Base-by-base conservation (phyloP, 345 rosid species). In the Theobroma cacao region DNA sequence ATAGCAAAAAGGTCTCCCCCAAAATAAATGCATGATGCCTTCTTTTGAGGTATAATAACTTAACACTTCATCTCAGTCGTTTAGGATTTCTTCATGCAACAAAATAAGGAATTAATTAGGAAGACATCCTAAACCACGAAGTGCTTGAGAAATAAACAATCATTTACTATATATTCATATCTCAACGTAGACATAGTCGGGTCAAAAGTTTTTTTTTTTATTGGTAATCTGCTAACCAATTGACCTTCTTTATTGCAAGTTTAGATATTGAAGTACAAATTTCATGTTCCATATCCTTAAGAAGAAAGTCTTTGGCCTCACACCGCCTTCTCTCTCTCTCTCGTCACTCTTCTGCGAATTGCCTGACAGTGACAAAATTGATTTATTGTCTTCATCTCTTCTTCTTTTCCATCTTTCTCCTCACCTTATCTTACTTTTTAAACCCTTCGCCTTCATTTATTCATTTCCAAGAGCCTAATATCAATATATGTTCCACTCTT, bases 311-410 rank as follows among this genome's bases (percentile, higher is more conserved):
- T 48, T 70, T 18, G 40, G 59, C 41, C 43, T 71, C 41, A 70
- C 48, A 74, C 77, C 69, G 77, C 77, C 34, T 59, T 68, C 76
- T 67, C n/a, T n/a, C 33, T 62, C 30, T 45, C 79, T 59, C 52
- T 69, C 78, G 79, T 78, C 85, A 78, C n/a, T 61, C 79, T 71
- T 70, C 24, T 62, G 17, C 28, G 38, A 31, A 52, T 81, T 66
- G 84, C 84, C 81, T 73, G 75, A 79, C 59, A 64, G 10, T 62
- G 84, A 84, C 87, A 84, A 84, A 77, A 41, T 36, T n/a, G 3
- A 38, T 14, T 61, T 55, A 50, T 68, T 18, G 28, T 1, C 60
- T 30, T 70, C 59, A 31, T 50, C 15, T 12, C 41, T 30, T 41
- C 69, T 53, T 73, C 40, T 50, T 75, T 47, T 18, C 38, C n/a